A percentile compares a stretch with the other conserved stretches of the same genome.
Conservation (phyloP, 2,329 filamentous ascomycete species). For the Scedosporium boydii region DNA sequence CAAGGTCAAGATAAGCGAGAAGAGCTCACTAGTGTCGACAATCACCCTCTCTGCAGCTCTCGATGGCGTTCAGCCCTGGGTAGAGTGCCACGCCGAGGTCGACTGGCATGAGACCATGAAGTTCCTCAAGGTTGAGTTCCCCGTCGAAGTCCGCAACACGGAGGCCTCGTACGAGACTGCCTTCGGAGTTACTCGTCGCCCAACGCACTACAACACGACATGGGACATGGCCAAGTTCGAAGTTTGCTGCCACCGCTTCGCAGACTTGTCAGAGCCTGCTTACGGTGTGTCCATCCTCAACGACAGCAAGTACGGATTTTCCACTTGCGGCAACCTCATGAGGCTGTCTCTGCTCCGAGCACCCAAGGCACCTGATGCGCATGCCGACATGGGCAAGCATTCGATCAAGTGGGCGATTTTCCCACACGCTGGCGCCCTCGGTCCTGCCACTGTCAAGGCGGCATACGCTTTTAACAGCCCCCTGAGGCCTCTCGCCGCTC, state of each 20-base stretch:
- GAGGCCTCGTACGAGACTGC: conserved; percentile 95
- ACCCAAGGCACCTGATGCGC: conserved; percentile 84
- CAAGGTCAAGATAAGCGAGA: conserved; percentile 76
- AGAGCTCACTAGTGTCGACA: conserved; percentile 78
- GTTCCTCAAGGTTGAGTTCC: conserved; percentile 98
- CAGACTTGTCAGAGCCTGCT: conserved; percentile 76
- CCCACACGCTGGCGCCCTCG: conserved; percentile 67
- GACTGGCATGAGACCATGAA: conserved; percentile 97
- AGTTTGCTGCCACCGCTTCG: conserved; percentile 92
- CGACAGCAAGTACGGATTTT: conserved; percentile 93
- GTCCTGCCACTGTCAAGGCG: conserved; percentile 65
- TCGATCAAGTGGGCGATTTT: conserved; percentile 84
- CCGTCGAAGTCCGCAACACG: conserved; percentile 80
- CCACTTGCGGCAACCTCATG: conserved; percentile 82
- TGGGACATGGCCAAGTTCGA: conserved; percentile 99
- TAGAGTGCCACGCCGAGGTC: conserved; percentile 78
- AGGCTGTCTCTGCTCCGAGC: conserved; percentile 75
- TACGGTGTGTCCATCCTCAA: conserved; percentile 92
- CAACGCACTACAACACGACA: conserved; percentile 95
- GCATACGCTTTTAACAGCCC: conserved; percentile 89
- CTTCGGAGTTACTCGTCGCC: conserved; percentile 77
- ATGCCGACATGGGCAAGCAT: conserved; percentile 90
- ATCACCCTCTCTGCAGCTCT: conserved; percentile 68
- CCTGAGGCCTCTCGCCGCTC: conserved; percentile 32
- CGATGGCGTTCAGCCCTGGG: conserved; percentile 54